A percentile compares a stretch with the other conserved stretches of the same genome.
Conservation (phyloP, 1,284 basidiomycete genomes). For the Ustilago xerochloae region DNA sequence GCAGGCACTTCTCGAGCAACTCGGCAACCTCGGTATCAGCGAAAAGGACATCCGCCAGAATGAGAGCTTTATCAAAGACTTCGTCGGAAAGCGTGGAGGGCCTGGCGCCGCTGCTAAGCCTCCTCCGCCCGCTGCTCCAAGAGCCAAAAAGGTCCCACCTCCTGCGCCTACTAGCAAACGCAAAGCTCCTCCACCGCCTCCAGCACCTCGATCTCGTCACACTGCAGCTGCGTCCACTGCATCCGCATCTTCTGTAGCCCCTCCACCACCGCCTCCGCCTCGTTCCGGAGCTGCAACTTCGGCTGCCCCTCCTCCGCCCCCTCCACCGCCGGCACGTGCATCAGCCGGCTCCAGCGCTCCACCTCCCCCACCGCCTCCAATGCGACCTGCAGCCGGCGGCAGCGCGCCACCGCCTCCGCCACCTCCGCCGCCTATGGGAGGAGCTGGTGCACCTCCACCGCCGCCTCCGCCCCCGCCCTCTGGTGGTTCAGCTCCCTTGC, state of each 20-base stretch:
- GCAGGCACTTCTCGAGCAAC: constrained; percentile 79
- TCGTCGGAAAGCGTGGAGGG: constrained; percentile 75
- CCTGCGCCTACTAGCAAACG: constrained; percentile 68
- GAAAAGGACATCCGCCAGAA: constrained; percentile 76
- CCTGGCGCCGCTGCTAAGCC: constrained; percentile 29
- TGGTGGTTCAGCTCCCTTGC: constrained; percentile 27
- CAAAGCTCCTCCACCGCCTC: constrained; percentile 61
- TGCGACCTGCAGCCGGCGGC: constrained; percentile 29
- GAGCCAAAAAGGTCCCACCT: constrained; percentile 73
- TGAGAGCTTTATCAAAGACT: constrained; percentile 89
- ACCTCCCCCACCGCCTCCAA: constrained; percentile 54
- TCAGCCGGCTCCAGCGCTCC: constrained; percentile 35
- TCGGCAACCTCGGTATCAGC: constrained; percentile 77
- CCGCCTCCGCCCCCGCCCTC: constrained; percentile 45
- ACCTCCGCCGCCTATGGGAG: constrained; percentile 47
- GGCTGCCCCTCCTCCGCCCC: constrained; percentile 67
- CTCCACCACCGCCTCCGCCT: constrained; percentile 64
- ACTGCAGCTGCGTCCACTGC: constrained; percentile 35
- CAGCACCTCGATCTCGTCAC: constrained; percentile 47
- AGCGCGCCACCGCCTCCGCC: constrained; percentile 55
- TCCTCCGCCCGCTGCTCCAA: constrained; percentile 70
- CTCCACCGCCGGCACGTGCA: constrained; percentile 62
- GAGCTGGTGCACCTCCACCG: constrained; percentile 21
- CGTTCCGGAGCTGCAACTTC: constrained; percentile 69
- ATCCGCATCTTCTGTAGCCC: constrained; percentile 26